Conservation (phyloP, 176 grass and related monocot genomes). For the bread wheat (Triticum aestivum) region DNA sequence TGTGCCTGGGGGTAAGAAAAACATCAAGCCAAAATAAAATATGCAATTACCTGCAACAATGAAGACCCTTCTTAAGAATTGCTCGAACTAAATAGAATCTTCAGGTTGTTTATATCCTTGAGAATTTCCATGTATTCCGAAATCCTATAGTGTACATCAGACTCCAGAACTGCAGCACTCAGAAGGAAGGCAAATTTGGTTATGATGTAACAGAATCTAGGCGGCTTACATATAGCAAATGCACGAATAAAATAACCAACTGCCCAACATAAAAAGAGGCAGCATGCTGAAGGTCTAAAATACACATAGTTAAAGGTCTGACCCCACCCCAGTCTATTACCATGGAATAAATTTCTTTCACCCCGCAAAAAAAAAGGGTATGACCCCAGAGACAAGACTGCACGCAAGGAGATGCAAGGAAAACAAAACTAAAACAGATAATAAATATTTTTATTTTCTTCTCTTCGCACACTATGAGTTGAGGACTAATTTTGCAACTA, state of each 20-base stretch:
- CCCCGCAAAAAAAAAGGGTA: no score
- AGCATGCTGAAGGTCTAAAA: background rate
- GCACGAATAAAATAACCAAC: background rate
- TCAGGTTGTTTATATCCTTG: slow-evolving; percentile 70
- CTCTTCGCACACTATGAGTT: background rate
- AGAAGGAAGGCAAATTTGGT: background rate
- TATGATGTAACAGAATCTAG: slow-evolving; percentile 19
- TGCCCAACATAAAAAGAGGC: background rate
- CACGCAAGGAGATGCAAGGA: background rate
- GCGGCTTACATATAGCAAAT: background rate
- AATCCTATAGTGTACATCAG: slow-evolving; percentile 48
- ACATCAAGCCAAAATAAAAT: background rate
- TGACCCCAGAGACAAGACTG: background rate
- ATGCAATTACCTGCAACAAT: slow-evolving; percentile 13
- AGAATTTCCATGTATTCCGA: slow-evolving; percentile 54
- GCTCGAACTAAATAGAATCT: slow-evolving; percentile 58
- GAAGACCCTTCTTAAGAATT: slow-evolving; percentile 22
- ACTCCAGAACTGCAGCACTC: slow-evolving; percentile 68
- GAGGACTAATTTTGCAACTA: background rate
- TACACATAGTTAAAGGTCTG: background rate
- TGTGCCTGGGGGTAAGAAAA: background rate
- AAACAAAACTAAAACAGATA: background rate
- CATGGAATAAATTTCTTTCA: no score
- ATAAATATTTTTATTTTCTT: background rate
- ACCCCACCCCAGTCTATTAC: background rate